A percentile compares a stretch with the other conserved stretches of the same genome.
These are phyloP conservation scores for Hypoxylon sp. DNA, from an alignment of 2,329 filamentous ascomycete genomes.

Conservation along the genomic window DNA sequence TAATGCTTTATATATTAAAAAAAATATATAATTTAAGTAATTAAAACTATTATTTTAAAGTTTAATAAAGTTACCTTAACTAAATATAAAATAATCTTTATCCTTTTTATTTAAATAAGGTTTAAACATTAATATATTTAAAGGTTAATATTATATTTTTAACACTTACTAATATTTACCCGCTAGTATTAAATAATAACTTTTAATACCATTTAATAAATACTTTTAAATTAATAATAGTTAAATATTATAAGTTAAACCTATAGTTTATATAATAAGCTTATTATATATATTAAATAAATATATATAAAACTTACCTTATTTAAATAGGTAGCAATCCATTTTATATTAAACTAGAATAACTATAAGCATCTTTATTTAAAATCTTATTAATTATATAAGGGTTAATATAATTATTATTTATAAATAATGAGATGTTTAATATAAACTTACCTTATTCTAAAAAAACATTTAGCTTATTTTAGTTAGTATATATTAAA, in stretches of 20 bases:
- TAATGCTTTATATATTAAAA: background rate
- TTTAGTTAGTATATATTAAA: background rate
- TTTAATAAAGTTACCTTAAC: background rate
- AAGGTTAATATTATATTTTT: no score
- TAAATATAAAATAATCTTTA: background rate
- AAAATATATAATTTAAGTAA: background rate
- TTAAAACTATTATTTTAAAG: background rate
- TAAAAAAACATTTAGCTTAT: background rate
- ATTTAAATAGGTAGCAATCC: background rate
- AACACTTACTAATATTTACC: no score
- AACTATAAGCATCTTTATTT: no score
- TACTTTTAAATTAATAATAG: background rate
- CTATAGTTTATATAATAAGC: background rate
- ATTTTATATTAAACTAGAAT: background rate
- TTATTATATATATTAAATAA: no score
- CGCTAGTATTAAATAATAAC: background rate
- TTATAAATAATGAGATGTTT: no score
- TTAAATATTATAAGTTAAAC: no score
- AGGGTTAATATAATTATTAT: no score
- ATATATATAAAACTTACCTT: no score
- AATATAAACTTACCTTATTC: no score
- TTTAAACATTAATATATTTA: no score
- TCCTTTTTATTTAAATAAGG: background rate
- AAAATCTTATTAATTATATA: no score
- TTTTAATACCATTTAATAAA: background rate